Base-by-base conservation (phyloP, 306 rosid species). In the Trifolium subterraneum region DNA sequence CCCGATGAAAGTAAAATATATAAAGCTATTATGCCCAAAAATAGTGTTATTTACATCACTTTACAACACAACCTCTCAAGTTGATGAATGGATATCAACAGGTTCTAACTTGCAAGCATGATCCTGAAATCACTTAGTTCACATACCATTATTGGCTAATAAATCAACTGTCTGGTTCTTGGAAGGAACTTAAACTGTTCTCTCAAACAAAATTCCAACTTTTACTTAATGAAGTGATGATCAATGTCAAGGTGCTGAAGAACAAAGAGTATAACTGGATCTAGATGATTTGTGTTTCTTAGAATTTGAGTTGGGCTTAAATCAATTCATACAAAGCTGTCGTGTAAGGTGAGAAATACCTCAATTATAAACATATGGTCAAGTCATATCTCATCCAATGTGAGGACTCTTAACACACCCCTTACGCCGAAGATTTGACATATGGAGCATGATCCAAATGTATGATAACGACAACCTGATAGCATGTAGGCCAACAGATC, bases 81-180 rank as follows among this genome's bases (percentile, higher is more conserved):
- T 13, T 54, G 13, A 22, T 54, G 61, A 54, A 20, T 20, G n/a
- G 31, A 20, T 54, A 54, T 20, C 16, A 44, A 11, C 50, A 1
- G 12, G 15, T 12, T 11, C n/a, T 51, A 51, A 3, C 23, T 18
- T 29, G 33, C 33, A 51, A 51, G 25, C 7, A 54, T 18, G 60
- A 9, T 20, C 60, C 13, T 27, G 64, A 59, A 59, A 59, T 29
- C 18, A 59, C 64, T 58, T 52, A 19, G 65, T 13, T 61, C 23
- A 31, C 44, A 61, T 18, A 33, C 39, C 67, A 22, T 31, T 27
- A 42, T 29, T 29, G 33, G 22, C 16, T 61, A 29, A 29, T 61
- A 61, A 31, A 61, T 7, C 67, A 27, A 33, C 44, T 3, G 5
- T 20, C 42, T 61, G 67, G 44, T 31, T 33, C 67, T 10, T 2